A percentile compares a stretch with the other conserved stretches of the same genome.
These are phyloP conservation scores for Fusarium duplospermum DNA, from an alignment of 2,329 filamentous ascomycete genomes.

Conservation along the genomic window DNA sequence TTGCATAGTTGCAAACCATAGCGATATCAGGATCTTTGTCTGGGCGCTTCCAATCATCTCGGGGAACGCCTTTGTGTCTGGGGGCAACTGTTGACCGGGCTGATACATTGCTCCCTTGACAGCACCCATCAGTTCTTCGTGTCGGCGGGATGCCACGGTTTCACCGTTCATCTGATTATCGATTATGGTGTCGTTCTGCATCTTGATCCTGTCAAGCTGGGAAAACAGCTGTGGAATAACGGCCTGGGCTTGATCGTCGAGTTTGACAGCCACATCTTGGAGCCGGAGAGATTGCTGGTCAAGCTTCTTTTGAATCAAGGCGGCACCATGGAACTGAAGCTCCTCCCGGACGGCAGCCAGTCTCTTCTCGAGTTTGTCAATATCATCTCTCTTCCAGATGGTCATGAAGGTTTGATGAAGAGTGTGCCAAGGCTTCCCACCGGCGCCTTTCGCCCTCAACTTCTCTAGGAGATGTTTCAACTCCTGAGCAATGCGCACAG, in stretches of 20 bases:
- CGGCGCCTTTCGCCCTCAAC: not conserved
- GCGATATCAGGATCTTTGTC: not conserved
- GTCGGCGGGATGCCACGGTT: not conserved
- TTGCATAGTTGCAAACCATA: not conserved
- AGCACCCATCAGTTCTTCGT: not conserved
- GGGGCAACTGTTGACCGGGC: not conserved
- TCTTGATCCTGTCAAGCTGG: not conserved
- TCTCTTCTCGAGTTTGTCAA: not conserved
- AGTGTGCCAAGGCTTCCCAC: not conserved
- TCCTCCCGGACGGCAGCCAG: not conserved
- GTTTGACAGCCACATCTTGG: not conserved
- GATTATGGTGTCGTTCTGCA: not conserved
- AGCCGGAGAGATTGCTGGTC: not conserved
- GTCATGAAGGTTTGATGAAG: not conserved
- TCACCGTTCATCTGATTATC: not conserved
- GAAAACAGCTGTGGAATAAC: not conserved
- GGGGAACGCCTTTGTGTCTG: not conserved
- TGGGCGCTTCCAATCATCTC: not conserved
- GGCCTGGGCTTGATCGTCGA: not conserved
- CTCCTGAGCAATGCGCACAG: not conserved
- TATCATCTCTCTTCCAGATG: not conserved
- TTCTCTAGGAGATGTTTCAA: not conserved
- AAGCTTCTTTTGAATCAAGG: not conserved
- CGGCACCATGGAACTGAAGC: not conserved
- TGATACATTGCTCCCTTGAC: not conserved